Percentiles rank a stretch among this genome's conserved stretches.
Evolutionary conservation across 2,329 filamentous ascomycete species (phyloP).

Genomic region (Stachybotrys chartarum): DNA sequence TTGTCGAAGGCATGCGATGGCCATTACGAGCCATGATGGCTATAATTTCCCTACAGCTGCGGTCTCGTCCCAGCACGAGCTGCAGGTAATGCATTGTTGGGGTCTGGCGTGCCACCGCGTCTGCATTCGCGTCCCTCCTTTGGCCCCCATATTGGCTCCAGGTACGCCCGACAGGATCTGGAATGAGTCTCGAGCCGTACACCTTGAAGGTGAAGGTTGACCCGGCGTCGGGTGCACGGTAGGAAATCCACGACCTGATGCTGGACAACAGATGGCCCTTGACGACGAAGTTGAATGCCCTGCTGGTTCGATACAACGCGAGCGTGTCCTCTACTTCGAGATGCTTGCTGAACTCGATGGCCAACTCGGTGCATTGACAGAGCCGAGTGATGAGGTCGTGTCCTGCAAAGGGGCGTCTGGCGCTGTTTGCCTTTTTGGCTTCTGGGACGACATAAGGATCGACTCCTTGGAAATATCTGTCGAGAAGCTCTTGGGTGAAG

Average conservation of each 20-base stretch:
- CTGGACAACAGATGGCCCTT: conserved; percentile 52
- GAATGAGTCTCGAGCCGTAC: conserved; percentile 50
- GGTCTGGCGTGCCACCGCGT: conserved; percentile 25
- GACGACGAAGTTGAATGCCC: conserved; percentile 53
- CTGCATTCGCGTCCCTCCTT: neutral
- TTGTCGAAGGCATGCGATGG: conserved; percentile 44
- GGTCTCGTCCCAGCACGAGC: conserved; percentile 55
- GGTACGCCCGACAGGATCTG: conserved; percentile 48
- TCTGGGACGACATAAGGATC: neutral
- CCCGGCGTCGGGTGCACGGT: conserved; percentile 47
- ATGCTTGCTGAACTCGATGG: conserved; percentile 46
- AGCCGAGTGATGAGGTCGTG: conserved; percentile 37
- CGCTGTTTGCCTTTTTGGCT: conserved; percentile 1
- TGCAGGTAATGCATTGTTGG: conserved; percentile 61
- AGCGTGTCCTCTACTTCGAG: conserved; percentile 51
- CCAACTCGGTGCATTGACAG: conserved; percentile 40
- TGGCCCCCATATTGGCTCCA: conserved; percentile 13
- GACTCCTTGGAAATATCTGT: neutral
- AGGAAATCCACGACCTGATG: conserved; percentile 46
- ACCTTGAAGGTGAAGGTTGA: conserved; percentile 53
- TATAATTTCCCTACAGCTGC: conserved; percentile 54
- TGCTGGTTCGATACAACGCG: conserved; percentile 57
- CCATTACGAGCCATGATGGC: conserved; percentile 50
- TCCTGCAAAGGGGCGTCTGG: conserved; percentile 4
- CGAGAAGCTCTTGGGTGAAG: neutral